A percentile compares a stretch with the other conserved stretches of the same genome.
Conservation (phyloP, 305 asterid genomes). For the Ruellia speciosa region DNA sequence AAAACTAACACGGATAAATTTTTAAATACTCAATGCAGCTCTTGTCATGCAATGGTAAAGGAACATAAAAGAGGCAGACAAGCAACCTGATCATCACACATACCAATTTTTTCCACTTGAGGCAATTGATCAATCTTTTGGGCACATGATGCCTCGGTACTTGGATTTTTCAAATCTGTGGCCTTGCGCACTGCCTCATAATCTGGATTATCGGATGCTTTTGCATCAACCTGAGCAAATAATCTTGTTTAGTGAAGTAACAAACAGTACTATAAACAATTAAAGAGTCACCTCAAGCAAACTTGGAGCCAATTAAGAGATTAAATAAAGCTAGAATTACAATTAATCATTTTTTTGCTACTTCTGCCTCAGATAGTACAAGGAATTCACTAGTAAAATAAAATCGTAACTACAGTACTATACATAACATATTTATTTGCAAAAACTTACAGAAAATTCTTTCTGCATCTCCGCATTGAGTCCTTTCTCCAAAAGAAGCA, state of each 20-base stretch:
- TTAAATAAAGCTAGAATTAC: conserved; percentile 17
- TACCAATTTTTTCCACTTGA: conserved; percentile 54
- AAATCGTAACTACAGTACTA: too few relatives aligned
- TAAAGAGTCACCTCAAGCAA: conserved; percentile 14
- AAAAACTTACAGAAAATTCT: conserved; percentile 57
- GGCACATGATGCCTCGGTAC: conserved; percentile 33
- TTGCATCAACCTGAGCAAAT: conserved; percentile 56
- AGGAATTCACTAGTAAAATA: not conserved
- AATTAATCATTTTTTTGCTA: conserved; percentile 15
- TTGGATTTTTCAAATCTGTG: conserved; percentile 31
- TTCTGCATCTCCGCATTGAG: conserved; percentile 69
- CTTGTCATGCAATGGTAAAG: not conserved
- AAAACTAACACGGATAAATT: not conserved
- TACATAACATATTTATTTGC: not conserved
- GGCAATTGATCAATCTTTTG: conserved; percentile 46
- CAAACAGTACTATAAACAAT: conserved; percentile 10
- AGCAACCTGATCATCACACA: not conserved
- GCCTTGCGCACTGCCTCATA: conserved; percentile 46
- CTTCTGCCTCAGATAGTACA: conserved; percentile 7
- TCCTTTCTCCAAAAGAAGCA: conserved; percentile 80
- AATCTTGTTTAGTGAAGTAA: conserved; percentile 20
- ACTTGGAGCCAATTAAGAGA: conserved; percentile 9
- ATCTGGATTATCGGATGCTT: conserved; percentile 29
- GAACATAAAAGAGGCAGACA: not conserved
- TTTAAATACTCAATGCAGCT: too few relatives aligned